Evolutionary conservation across 1,139 yeast species (phyloP), one percentile per base, ranked within the genome.

Genomic region (Arxiozyma telluris): DNA sequence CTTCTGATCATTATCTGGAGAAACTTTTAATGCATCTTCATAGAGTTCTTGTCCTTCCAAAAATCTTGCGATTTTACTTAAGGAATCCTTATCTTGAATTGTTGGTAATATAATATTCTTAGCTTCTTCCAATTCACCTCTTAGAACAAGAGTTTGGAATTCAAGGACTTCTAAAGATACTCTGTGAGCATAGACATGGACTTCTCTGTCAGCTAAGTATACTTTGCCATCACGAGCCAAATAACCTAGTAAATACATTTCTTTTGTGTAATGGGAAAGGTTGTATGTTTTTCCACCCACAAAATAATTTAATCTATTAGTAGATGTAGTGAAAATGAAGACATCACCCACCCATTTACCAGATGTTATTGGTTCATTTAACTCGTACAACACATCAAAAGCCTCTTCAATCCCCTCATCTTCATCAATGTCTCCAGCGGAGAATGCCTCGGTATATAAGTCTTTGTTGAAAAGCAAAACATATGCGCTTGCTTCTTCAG

Each of bases 301-400:
- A 59, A 89, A 81, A 71, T 93, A 94, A 73, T 91, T 93, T 67
- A 94, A 79, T 70, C 98, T 82, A 72, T 90, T 89, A 41, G 96
- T 81, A 23, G 84, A 65, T 1, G 96, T 84, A 18, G 98, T 89
- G 75, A 86, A 93, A 54, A 93, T 82, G 69, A 91, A 91, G 47
- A 94, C 97, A 73, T 93, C 98, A 61, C 98, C 98, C 64, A 91
- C 89, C 87, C 97, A 93, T 69, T 84, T 84, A 64, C 97, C 97
- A 22, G 96, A 85, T 58, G 87, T 81, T 45, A 93, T 82, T 38
- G 84, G 74, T 67, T 93, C 98, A 54, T 83, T 81, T 58, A 90
- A 80, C 58, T 94, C 96, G 66, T 83, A 81, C 55, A 88, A 75
- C 34, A 91, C 94, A 58, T 88, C 95, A 70, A 94, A 89, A 12